A percentile compares a stretch with the other conserved stretches of the same genome.
Conservation (phyloP, 139 green algal species). For the Picochlorum sp. region DNA sequence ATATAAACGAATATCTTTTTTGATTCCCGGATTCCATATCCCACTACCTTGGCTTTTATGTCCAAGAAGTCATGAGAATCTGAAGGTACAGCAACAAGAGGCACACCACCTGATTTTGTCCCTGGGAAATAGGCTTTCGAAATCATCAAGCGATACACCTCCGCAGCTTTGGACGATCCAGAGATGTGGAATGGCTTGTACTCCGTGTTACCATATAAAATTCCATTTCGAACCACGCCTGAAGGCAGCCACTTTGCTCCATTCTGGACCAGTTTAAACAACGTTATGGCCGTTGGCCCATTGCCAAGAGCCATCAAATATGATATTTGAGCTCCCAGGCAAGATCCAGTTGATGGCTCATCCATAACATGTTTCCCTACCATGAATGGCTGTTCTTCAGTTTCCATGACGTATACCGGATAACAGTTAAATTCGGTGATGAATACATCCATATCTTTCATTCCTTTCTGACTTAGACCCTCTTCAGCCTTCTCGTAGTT, state of each 20-base stretch:
- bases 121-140: background rate
- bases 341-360: background rate
- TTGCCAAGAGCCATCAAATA: background rate
- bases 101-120: background rate
- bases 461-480: background rate
- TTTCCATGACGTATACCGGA: background rate
- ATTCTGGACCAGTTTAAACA: background rate
- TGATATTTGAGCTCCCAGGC: background rate
- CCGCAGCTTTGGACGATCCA: background rate
- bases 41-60: background rate
- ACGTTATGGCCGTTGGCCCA: background rate
- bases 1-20: background rate
- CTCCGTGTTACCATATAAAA: background rate
- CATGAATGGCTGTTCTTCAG: background rate
- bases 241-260: background rate
- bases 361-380: background rate
- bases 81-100: background rate
- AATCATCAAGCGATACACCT: background rate
- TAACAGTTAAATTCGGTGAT: background rate
- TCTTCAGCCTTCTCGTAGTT: background rate
- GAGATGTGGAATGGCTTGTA: background rate
- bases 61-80: background rate
- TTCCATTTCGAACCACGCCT: background rate
- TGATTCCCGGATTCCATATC: background rate
- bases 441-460: background rate